phyloP scores from a whole-genome alignment of 2,329 filamentous ascomycete genomes.

The Allantophomopsis lycopodina region DNA sequence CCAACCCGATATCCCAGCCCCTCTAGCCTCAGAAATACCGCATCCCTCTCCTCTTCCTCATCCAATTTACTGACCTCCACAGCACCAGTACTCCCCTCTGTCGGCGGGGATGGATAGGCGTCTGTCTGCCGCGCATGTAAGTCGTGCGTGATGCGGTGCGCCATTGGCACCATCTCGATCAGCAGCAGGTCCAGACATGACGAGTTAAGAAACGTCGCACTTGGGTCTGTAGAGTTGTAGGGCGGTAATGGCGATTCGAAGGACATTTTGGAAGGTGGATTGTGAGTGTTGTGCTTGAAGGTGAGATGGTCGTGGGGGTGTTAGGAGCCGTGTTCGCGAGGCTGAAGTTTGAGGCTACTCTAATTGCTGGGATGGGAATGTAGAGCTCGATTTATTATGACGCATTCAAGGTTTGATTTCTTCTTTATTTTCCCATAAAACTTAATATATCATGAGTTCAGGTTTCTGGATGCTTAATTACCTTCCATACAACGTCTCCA shows the following conservation, averaged over 20 bases:
- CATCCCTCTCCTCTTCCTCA: slow-evolving; percentile 73
- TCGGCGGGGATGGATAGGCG: not conserved
- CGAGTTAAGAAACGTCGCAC: slow-evolving; percentile 62
- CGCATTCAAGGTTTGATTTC: too few species aligned
- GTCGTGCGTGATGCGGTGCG: slow-evolving; percentile 71
- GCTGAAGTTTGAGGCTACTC: too few species aligned
- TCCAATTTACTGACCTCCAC: slow-evolving; percentile 30
- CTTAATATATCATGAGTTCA: too few species aligned
- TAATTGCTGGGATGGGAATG: too few species aligned
- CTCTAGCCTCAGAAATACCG: slow-evolving; percentile 75
- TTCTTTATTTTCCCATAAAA: too few species aligned
- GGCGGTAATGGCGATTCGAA: slow-evolving; percentile 58
- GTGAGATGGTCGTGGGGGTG: not conserved
- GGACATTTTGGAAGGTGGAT: slow-evolving; percentile 37
- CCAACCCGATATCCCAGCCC: slow-evolving; percentile 82
- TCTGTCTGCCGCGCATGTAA: slow-evolving; percentile 3
- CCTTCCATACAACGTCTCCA: too few species aligned
- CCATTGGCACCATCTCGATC: slow-evolving; percentile 92
- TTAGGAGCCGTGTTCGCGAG: too few species aligned
- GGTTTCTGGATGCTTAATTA: too few species aligned
- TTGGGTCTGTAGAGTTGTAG: slow-evolving; percentile 60
- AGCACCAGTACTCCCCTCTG: slow-evolving; percentile 4
- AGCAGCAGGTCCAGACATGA: slow-evolving; percentile 89
- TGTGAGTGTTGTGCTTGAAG: not conserved
- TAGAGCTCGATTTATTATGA: too few species aligned